These are phyloP conservation scores for Coemansia sp. DNA, from an alignment of 192 early-diverging fungal genomes.

Conservation along the genomic window DNA sequence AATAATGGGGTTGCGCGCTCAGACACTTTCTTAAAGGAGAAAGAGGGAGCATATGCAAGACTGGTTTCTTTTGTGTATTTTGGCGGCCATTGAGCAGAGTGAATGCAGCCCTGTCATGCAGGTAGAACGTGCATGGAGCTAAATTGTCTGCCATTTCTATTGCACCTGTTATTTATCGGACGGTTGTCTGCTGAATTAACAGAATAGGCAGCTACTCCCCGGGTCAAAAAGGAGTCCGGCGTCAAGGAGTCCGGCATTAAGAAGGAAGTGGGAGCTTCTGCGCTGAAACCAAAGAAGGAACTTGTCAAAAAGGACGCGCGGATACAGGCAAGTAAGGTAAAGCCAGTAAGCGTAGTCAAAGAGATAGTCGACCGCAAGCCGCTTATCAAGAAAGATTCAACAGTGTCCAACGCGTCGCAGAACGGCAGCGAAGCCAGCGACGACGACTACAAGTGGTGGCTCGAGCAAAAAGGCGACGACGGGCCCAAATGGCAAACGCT, in stretches of 20 bases:
- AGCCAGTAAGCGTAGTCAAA: constrained; percentile 10
- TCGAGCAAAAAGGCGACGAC: constrained; percentile 62
- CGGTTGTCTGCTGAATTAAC: not conserved
- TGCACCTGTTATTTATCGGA: too few relatives aligned
- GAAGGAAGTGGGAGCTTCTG: constrained; percentile 3
- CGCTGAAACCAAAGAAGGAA: constrained; percentile 8
- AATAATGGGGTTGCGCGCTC: not conserved
- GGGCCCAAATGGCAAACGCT: constrained; percentile 84
- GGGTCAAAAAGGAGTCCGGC: not conserved
- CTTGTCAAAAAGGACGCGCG: constrained; percentile 17
- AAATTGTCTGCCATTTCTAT: not conserved
- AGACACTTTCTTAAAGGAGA: not conserved
- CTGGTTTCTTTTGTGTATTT: not conserved
- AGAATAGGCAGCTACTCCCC: not conserved
- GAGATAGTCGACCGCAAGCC: constrained; percentile 30
- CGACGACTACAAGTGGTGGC: constrained; percentile 74
- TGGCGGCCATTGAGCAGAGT: not conserved
- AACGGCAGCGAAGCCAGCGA: constrained; percentile 52
- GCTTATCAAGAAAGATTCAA: constrained; percentile 42
- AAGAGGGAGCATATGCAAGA: not conserved
- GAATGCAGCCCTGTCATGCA: not conserved
- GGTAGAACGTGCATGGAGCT: not conserved
- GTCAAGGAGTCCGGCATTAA: not conserved
- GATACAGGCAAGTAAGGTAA: not conserved
- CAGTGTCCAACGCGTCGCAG: constrained; percentile 12